phyloP scores from a whole-genome alignment of 345 rosid genomes.

The Lenwebbia sp. region DNA sequence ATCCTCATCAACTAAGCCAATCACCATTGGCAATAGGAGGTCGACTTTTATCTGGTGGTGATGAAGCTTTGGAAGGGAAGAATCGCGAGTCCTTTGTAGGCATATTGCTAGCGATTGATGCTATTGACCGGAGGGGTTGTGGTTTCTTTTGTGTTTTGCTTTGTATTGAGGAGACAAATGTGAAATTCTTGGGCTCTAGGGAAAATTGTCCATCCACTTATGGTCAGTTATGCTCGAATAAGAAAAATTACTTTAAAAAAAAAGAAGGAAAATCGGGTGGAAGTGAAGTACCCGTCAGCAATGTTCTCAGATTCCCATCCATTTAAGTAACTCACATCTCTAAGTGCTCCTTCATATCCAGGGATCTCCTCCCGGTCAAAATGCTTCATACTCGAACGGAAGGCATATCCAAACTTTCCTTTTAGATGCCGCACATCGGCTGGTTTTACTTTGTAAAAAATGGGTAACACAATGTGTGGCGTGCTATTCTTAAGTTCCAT shows the following conservation, averaged over 20 bases:
- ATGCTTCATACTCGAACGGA: fast-evolving
- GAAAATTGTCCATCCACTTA: too few relatives aligned
- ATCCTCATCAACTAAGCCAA: not conserved
- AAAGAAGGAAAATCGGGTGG: not conserved
- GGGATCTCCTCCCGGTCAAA: not conserved
- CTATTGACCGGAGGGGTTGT: not conserved
- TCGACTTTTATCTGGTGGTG: not conserved
- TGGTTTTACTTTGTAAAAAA: fast-evolving
- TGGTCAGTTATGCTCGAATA: fast-evolving
- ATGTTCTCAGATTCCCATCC: not conserved
- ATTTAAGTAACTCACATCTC: not conserved
- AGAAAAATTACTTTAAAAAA: not conserved
- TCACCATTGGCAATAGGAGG: not conserved
- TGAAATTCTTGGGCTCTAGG: fast-evolving
- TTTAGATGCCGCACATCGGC: not conserved
- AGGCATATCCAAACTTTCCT: fast-evolving
- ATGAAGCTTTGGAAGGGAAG: not conserved
- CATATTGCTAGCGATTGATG: not conserved
- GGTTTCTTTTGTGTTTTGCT: fast-evolving
- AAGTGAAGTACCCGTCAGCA: not conserved
- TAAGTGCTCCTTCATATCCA: not conserved
- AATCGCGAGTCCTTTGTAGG: not conserved
- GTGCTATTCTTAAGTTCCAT: fast-evolving
- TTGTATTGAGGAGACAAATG: not conserved
- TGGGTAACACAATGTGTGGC: not conserved